Evolutionary conservation across 495 filamentous ascomycete species (phyloP).

Genomic region (Neurospora sp.): DNA sequence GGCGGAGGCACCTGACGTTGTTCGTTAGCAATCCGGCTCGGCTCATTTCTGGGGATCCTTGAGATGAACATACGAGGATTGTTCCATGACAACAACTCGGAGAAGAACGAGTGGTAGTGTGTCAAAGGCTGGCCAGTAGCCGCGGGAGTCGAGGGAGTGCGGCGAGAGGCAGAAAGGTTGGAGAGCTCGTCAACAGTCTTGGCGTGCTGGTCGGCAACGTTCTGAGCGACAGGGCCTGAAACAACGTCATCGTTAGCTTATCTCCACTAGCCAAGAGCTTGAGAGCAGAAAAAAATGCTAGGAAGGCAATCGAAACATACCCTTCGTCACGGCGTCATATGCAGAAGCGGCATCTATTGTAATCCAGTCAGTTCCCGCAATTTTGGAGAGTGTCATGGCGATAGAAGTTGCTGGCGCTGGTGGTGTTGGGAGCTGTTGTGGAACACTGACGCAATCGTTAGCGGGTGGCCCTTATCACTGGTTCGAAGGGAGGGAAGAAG

Average conservation of each 20-base stretch:
- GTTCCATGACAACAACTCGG: slow-evolving; percentile 65
- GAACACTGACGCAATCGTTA: slow-evolving; percentile 23
- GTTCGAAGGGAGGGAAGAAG: not conserved
- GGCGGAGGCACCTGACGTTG: slow-evolving; percentile 58
- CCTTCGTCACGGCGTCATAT: slow-evolving; percentile 16
- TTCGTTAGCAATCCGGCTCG: slow-evolving; percentile 37
- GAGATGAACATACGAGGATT: slow-evolving; percentile 33
- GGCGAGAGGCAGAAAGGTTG: slow-evolving; percentile 61
- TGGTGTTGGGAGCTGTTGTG: slow-evolving; percentile 6
- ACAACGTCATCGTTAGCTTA: slow-evolving; percentile 13
- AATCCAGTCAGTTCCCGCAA: slow-evolving; percentile 9
- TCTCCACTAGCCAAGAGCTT: not conserved
- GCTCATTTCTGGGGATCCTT: slow-evolving; percentile 8
- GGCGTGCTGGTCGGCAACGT: slow-evolving; percentile 58
- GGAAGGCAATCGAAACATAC: not conserved
- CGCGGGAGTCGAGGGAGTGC: slow-evolving; percentile 55
- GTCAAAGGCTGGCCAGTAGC: slow-evolving; percentile 83
- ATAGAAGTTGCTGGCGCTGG: not conserved
- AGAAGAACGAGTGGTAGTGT: slow-evolving; percentile 94
- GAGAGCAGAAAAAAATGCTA: not conserved
- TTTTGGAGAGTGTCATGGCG: not conserved
- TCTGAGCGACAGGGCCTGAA: slow-evolving; percentile 66
- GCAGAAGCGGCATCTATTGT: slow-evolving; percentile 31
- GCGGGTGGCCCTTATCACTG: slow-evolving; percentile 7
- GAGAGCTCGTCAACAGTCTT: slow-evolving; percentile 65